phyloP scores from a whole-genome alignment of 306 rosid species.

The Macrotyloma uniflorum region DNA sequence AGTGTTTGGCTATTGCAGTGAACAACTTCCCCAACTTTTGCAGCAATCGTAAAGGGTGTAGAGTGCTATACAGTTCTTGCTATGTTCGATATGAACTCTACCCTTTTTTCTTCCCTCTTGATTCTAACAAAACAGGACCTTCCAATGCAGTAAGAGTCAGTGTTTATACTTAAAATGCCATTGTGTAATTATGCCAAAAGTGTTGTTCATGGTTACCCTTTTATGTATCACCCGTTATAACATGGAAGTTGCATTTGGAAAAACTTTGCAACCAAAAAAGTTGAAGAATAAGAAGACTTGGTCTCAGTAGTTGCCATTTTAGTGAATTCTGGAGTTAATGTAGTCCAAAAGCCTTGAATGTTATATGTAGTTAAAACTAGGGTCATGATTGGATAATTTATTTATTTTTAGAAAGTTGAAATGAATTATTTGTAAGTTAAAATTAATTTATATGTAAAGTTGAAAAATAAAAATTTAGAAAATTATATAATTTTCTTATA shows the following conservation, averaged over 20 bases:
- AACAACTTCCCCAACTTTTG: conserved; percentile 50
- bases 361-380: too few relatives aligned
- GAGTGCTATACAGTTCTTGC: conserved; percentile 66
- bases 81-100: conserved; percentile 73
- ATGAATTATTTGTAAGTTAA: too few relatives aligned
- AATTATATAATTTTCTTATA: too few relatives aligned
- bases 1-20: conserved; percentile 70
- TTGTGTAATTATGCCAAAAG: not conserved
- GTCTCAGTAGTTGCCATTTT: not conserved
- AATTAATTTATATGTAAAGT: too few relatives aligned
- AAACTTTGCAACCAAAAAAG: not conserved
- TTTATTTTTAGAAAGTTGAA: too few relatives aligned
- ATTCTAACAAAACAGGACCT: conserved; percentile 33
- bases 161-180: conserved; percentile 39
- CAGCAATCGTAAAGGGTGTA: conserved; percentile 52
- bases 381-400: too few relatives aligned
- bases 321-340: not conserved
- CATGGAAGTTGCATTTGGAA: conserved; percentile 8
- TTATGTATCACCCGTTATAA: not conserved
- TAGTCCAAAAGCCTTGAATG: not conserved
- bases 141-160: conserved; percentile 33
- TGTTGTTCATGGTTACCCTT: not conserved
- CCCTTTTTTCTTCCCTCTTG: conserved; percentile 70
- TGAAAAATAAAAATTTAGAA: too few relatives aligned
- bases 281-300: not conserved